Conservation (phyloP, 257 asterid genomes). For the Gentiana macrophylla region DNA sequence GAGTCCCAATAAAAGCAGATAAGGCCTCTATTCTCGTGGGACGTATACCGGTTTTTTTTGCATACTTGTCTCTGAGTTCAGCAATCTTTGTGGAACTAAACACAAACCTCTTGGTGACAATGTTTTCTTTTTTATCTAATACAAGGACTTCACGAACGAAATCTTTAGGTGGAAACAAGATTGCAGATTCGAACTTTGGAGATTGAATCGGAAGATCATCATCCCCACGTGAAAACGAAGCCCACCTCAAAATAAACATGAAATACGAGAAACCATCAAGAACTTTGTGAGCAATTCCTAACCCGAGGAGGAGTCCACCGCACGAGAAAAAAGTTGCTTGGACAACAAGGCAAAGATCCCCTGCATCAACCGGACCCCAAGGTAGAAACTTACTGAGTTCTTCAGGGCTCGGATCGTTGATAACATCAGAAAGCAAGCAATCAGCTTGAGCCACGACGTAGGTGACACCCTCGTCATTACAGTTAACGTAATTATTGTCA, state of each 20-base stretch:
- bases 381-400: slow-evolving; percentile 30
- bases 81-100: slow-evolving; percentile 24
- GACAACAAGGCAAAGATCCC: slow-evolving; percentile 10
- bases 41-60: slow-evolving; percentile 1
- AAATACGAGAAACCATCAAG: slow-evolving; percentile 22
- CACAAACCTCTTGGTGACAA: slow-evolving; percentile 23
- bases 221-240: slow-evolving; percentile 18
- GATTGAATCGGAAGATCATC: background rate
- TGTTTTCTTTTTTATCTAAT: slow-evolving; percentile 11
- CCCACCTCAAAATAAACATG: slow-evolving; percentile 29
- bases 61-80: slow-evolving; percentile 23
- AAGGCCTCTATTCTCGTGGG: slow-evolving; percentile 34
- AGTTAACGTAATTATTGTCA: slow-evolving; percentile 19
- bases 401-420: slow-evolving; percentile 14
- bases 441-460: slow-evolving; percentile 23
- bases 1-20: slow-evolving; percentile 34
- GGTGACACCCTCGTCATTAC: slow-evolving; percentile 31
- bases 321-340: slow-evolving; percentile 30
- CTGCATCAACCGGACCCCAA: slow-evolving; percentile 15
- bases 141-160: slow-evolving; percentile 8
- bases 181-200: slow-evolving; percentile 23
- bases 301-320: slow-evolving; percentile 33
- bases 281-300: slow-evolving; percentile 27
- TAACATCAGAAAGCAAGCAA: slow-evolving; percentile 11
- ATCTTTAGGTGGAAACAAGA: slow-evolving; percentile 31